Evolutionary conservation across 2,329 filamentous ascomycete genomes (phyloP).

Genomic region (Aspergillus flavus): DNA sequence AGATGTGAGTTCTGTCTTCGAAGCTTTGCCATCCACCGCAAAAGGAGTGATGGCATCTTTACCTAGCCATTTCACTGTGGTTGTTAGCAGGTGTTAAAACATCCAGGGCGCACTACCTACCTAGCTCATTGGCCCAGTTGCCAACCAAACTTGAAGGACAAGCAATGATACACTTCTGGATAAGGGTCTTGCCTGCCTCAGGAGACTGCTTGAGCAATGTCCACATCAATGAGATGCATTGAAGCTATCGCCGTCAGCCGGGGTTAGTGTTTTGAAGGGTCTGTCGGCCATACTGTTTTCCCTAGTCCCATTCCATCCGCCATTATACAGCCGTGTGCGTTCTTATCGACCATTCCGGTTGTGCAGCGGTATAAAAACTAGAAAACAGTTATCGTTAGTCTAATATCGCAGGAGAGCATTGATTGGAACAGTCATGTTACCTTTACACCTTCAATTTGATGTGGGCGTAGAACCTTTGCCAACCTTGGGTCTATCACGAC

Average conservation of each 20-base stretch:
- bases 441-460: slow-evolving; percentile 97
- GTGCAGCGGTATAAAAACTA: slow-evolving; percentile 90
- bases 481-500: slow-evolving; percentile 94
- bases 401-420: not conserved
- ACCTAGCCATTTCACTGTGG: slow-evolving; percentile 83
- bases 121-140: slow-evolving; percentile 95
- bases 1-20: slow-evolving; percentile 86
- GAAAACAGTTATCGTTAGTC: slow-evolving; percentile 5
- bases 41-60: slow-evolving; percentile 89
- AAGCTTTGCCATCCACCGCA: slow-evolving; percentile 93
- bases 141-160: slow-evolving; percentile 95
- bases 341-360: slow-evolving; percentile 91
- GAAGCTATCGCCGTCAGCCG: slow-evolving; percentile 55
- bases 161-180: slow-evolving; percentile 95
- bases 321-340: slow-evolving; percentile 98
- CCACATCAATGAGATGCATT: slow-evolving; percentile 97
- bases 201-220: slow-evolving; percentile 94
- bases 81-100: slow-evolving; percentile 20
- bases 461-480: slow-evolving; percentile 86
- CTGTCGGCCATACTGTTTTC: slow-evolving; percentile 65
- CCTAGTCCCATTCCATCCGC: slow-evolving; percentile 98
- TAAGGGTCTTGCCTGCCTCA: slow-evolving; percentile 88
- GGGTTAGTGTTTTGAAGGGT: not conserved
- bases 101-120: slow-evolving; percentile 29
- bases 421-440: slow-evolving; percentile 27